Evolutionary conservation across 192 early-diverging fungal species (phyloP).

Genomic region (Thamnidium elegans): DNA sequence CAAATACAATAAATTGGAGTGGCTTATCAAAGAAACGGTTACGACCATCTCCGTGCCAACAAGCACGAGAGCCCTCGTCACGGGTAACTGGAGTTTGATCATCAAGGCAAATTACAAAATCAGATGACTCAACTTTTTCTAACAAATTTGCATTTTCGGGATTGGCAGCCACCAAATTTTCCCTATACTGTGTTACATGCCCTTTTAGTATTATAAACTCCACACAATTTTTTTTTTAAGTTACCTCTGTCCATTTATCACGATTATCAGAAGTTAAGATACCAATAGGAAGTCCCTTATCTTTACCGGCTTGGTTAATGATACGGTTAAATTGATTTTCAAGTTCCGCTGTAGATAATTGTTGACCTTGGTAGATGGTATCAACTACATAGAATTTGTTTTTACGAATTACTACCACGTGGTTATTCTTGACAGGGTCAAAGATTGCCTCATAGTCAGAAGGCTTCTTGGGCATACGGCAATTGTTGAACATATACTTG

Average conservation of each 20-base stretch:
- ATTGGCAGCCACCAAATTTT: conserved; percentile 58
- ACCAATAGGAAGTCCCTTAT: conserved; percentile 74
- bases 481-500: conserved; percentile 95
- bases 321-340: conserved; percentile 72
- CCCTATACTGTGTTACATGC: conserved; percentile 44
- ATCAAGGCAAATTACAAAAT: conserved; percentile 89
- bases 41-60: conserved; percentile 94
- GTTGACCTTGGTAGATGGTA: conserved; percentile 68
- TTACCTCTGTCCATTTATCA: conserved; percentile 79
- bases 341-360: conserved; percentile 81
- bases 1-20: conserved; percentile 82
- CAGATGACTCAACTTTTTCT: conserved; percentile 79
- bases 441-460: conserved; percentile 74
- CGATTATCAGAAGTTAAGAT: conserved; percentile 86
- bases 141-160: conserved; percentile 69
- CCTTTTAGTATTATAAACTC: background rate
- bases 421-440: conserved; percentile 72
- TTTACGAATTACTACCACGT: conserved; percentile 84
- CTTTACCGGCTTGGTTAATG: conserved; percentile 58
- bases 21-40: conserved; percentile 98
- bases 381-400: conserved; percentile 87
- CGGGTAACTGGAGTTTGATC: conserved; percentile 82
- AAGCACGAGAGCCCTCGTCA: conserved; percentile 80
- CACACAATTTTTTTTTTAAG: background rate
- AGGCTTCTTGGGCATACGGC: conserved; percentile 82